phyloP scores from a whole-genome alignment of 2,329 filamentous ascomycete genomes.

The Talaromyces islandicus region DNA sequence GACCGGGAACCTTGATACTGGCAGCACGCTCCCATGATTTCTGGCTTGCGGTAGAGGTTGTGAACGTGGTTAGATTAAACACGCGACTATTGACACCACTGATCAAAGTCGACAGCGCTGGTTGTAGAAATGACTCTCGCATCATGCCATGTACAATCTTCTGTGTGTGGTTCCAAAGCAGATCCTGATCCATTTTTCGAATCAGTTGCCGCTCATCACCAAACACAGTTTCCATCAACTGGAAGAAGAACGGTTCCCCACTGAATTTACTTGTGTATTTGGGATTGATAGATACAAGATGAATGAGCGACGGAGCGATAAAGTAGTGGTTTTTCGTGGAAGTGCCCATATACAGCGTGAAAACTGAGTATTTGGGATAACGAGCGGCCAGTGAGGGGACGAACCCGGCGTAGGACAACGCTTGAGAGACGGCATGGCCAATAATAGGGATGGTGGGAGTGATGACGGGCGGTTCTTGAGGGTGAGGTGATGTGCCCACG shows the following conservation, averaged over 20 bases:
- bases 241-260: background rate
- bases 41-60: background rate
- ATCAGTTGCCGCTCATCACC: background rate
- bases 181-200: background rate
- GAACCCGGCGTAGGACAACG: background rate
- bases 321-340: background rate
- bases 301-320: background rate
- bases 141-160: background rate
- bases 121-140: background rate
- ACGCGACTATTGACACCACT: background rate
- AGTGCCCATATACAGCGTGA: background rate
- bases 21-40: background rate
- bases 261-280: background rate
- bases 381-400: background rate
- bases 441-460: background rate
- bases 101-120: background rate
- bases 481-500: background rate
- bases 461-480: background rate
- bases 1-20: background rate
- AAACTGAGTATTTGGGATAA: background rate
- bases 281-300: background rate
- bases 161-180: background rate
- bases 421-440: background rate
- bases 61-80: background rate
- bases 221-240: background rate